A percentile compares a stretch with the other conserved stretches of the same genome.
phyloP scores from a whole-genome alignment of 495 filamentous ascomycete species.

The Penicillium canariense region DNA sequence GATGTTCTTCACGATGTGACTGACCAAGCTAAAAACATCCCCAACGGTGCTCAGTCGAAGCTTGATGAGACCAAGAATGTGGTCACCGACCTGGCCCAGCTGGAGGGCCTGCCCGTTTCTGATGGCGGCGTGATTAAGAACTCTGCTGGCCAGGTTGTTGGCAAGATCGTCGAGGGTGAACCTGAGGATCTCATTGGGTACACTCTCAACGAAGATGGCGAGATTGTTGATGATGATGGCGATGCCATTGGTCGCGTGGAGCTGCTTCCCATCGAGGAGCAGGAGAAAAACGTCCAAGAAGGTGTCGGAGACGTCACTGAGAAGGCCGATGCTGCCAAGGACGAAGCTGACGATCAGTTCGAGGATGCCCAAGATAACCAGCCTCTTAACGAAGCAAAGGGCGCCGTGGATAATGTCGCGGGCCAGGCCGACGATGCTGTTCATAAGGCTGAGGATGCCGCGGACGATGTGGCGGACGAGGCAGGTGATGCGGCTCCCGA shows the following conservation, averaged over 20 bases:
- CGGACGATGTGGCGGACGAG: constrained; percentile 19
- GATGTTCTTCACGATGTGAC: constrained; percentile 37
- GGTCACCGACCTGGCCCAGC: constrained; percentile 34
- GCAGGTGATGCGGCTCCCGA: constrained; percentile 19
- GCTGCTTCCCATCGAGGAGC: constrained; percentile 43
- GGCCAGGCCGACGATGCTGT: constrained; percentile 30
- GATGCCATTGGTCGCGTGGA: constrained; percentile 59
- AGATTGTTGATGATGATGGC: constrained; percentile 64
- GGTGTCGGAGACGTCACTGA: constrained; percentile 13
- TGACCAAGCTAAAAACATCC: constrained; percentile 27
- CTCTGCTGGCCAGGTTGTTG: constrained; percentile 53
- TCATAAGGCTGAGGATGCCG: constrained; percentile 25
- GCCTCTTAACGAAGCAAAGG: constrained; percentile 20
- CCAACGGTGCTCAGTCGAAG: constrained; percentile 20
- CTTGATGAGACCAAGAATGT: constrained; percentile 15
- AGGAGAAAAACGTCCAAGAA: constrained; percentile 29
- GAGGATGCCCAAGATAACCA: constrained; percentile 32
- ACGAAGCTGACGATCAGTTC: constrained; percentile 35
- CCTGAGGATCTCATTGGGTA: constrained; percentile 60
- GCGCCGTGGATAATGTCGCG: constrained; percentile 37
- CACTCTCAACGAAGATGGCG: constrained; percentile 58
- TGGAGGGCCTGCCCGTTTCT: constrained; percentile 56
- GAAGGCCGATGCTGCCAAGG: constrained; percentile 15
- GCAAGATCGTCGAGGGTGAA: constrained; percentile 60
- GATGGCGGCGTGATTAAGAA: constrained; percentile 57